Percentiles rank a stretch among this genome's conserved stretches.
Conservation (phyloP, 208 protist species). For the Entamoeba moshkovskii region DNA sequence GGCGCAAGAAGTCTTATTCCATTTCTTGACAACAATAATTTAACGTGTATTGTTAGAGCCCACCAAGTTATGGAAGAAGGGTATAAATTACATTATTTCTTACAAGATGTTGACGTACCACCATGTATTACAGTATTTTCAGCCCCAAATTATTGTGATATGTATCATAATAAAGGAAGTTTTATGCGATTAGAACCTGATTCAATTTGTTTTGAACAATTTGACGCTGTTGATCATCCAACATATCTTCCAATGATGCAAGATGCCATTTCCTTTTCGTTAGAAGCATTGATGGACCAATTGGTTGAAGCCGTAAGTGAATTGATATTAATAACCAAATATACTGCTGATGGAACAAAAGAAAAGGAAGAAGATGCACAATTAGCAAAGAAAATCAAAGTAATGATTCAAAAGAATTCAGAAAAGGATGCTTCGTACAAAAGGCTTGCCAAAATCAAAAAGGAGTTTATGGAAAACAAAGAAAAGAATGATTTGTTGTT, state of each 20-base stretch:
- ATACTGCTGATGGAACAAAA: background rate
- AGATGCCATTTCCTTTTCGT: background rate
- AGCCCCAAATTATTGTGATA: slow-evolving; percentile 38
- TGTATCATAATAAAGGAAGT: slow-evolving; percentile 12
- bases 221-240: slow-evolving; percentile 12
- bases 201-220: background rate
- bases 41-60: slow-evolving; percentile 24
- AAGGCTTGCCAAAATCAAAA: too few relatives aligned
- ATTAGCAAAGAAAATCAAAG: background rate
- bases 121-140: slow-evolving; percentile 33
- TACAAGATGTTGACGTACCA: background rate
- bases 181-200: background rate
- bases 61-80: slow-evolving; percentile 33
- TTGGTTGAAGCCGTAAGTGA: background rate
- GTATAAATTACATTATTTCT: slow-evolving; percentile 25
- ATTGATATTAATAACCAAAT: background rate
- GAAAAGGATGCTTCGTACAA: too few relatives aligned
- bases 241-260: background rate
- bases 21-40: slow-evolving; percentile 26
- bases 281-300: background rate
- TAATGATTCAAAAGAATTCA: too few relatives aligned
- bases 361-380: background rate
- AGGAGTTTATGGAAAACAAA: too few relatives aligned
- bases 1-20: slow-evolving; percentile 6
- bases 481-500: too few relatives aligned